A percentile compares a stretch with the other conserved stretches of the same genome.
These are phyloP conservation scores for Rhododendron molle DNA, from an alignment of 148 eudicot species.

Conservation along the genomic window DNA sequence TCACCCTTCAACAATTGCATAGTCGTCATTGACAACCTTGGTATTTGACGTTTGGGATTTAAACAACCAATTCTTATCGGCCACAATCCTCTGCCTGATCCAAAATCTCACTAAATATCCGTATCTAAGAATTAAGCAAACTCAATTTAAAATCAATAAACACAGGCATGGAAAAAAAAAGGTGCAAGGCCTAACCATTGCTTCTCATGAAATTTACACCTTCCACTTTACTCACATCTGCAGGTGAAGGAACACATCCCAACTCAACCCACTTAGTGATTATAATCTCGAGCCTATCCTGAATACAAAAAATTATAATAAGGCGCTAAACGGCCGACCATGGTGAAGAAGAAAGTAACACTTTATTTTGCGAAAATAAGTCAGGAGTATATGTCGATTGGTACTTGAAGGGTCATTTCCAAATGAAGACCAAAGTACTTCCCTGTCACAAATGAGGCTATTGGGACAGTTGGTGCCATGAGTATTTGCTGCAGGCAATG, in stretches of 20 bases:
- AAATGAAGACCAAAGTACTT: not conserved
- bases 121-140: not conserved
- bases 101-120: constrained; percentile 20
- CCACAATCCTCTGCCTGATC: constrained; percentile 46
- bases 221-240: constrained; percentile 84
- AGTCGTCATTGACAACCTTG: constrained; percentile 38
- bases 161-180: not conserved
- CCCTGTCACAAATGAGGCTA: too few relatives aligned
- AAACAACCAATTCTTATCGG: constrained; percentile 58
- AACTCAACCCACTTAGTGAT: constrained; percentile 56
- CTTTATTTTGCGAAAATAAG: not conserved
- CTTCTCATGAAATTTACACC: constrained; percentile 53
- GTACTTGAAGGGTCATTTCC: not conserved
- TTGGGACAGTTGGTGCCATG: not conserved
- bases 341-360: not conserved
- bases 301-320: constrained; percentile 23
- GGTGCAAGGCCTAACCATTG: constrained; percentile 41
- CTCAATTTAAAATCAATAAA: not conserved
- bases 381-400: not conserved
- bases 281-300: constrained; percentile 94
- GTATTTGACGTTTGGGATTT: constrained; percentile 36
- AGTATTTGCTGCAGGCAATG: not conserved
- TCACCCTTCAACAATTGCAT: constrained; percentile 55
- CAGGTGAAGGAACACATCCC: constrained; percentile 74
- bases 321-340: not conserved